Base-by-base conservation (phyloP, 1,284 basidiomycete genomes). In the Moesziomyces antarcticus region DNA sequence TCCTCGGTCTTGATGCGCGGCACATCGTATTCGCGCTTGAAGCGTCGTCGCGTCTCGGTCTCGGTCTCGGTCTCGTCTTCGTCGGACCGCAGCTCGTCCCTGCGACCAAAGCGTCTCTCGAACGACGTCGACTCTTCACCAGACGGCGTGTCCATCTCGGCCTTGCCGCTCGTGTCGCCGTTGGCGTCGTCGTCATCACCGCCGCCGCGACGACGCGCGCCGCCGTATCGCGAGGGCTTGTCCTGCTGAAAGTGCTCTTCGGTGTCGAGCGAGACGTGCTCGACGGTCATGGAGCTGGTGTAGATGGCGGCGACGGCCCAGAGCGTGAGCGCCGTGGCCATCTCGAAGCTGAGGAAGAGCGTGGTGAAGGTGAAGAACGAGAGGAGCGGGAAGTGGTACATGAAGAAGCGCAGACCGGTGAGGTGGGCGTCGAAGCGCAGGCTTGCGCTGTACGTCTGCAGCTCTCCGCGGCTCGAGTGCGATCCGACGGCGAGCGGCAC, bases 401-500 rank as follows among this genome's bases (percentile, higher is more conserved):
- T 80, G 61, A 77, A 73, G 63, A 77, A 84, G 56, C 77, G 47
- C 16, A 81, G 52, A 7, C 82, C 82, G 1, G 74, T 73, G 11
- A 84, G 57, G 37, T 77, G 78, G 18, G 81, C 82, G 44, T 84
- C 76, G 49, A 84, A 82, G 21, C 79, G 75, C 13, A 84, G 55
- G 25, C 70, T 72, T 10, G 70, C 78, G 16, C 54, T 47, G 25
- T 75, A 72, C 35, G 78, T 77, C 60, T 83, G 81, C 48, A 83
- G 53, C 62, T 77, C 80, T 35, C 80, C 80, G 1, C 80, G 53
- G 44, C 76, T 79, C 8, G 68, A 53, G 22, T 67, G 64, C 30
- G 69, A 73, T 13, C 67, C 79, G 3, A 73, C 68, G 1, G 58
- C 33, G 6, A 72, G 44, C 3, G 58, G 64, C 2, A 63, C 55